These are phyloP conservation scores for Cyberlindnera sargentensis DNA, from an alignment of 805 yeast genomes.

Conservation along the genomic window DNA sequence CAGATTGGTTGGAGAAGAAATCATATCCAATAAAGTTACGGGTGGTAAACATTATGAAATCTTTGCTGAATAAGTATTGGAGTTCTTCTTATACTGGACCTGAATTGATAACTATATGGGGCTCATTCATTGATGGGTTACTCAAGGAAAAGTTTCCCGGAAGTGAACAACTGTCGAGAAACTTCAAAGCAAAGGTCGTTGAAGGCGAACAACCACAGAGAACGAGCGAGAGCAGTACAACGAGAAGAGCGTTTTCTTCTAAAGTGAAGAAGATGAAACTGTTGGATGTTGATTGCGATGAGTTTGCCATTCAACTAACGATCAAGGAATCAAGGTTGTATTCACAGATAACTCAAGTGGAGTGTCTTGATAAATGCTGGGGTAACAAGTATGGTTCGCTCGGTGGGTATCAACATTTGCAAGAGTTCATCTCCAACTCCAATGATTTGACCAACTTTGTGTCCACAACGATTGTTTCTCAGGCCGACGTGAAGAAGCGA, in stretches of 20 bases:
- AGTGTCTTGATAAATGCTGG: slow-evolving; percentile 75
- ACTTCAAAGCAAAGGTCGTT: slow-evolving; percentile 29
- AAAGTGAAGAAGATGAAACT: slow-evolving; percentile 38
- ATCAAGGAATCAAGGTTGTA: slow-evolving; percentile 67
- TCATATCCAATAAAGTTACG: slow-evolving; percentile 59
- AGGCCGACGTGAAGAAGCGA: slow-evolving; percentile 57
- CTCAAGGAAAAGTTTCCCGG: slow-evolving; percentile 37
- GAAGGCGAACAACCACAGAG: background rate
- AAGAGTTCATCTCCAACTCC: slow-evolving; percentile 63
- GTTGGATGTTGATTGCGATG: slow-evolving; percentile 63
- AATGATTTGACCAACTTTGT: slow-evolving; percentile 80
- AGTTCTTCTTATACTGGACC: slow-evolving; percentile 48
- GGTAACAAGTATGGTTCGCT: slow-evolving; percentile 54
- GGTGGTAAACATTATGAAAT: slow-evolving; percentile 59
- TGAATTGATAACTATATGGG: slow-evolving; percentile 29
- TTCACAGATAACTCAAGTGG: slow-evolving; percentile 59
- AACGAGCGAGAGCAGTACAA: slow-evolving; percentile 3
- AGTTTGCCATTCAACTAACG: slow-evolving; percentile 80
- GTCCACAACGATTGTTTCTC: slow-evolving; percentile 63
- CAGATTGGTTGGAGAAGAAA: slow-evolving; percentile 67
- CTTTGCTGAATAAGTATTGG: slow-evolving; percentile 68
- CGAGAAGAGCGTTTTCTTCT: slow-evolving; percentile 4
- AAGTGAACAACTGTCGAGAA: slow-evolving; percentile 31
- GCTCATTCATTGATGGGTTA: slow-evolving; percentile 34
- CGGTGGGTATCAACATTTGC: slow-evolving; percentile 47